Evolutionary conservation across 1,284 basidiomycete species (phyloP).

Genomic region (Pulchroboletus neoregius): DNA sequence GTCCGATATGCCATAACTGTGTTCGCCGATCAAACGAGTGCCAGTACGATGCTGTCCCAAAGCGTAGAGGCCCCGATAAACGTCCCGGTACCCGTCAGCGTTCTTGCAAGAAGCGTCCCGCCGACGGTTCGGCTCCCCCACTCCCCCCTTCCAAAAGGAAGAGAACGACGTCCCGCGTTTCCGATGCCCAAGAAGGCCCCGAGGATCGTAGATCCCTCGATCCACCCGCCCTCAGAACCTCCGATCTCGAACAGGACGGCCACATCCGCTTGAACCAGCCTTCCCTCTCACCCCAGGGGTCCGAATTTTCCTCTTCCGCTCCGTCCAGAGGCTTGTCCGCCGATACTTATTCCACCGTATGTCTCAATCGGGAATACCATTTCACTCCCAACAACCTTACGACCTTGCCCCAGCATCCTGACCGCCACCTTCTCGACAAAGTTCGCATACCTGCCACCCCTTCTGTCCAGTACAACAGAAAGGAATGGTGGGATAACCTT

Average conservation of each 20-base stretch:
- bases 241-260: slow-evolving; percentile 28
- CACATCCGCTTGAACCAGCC: slow-evolving; percentile 28
- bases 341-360: slow-evolving; percentile 28
- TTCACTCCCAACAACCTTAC: slow-evolving; percentile 1
- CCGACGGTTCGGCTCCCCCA: slow-evolving; percentile 50
- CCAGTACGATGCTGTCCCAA: slow-evolving; percentile 73
- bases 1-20: slow-evolving; percentile 76
- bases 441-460: slow-evolving; percentile 39
- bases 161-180: slow-evolving; percentile 38
- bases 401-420: slow-evolving; percentile 21
- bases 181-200: slow-evolving; percentile 33
- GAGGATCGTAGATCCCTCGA: slow-evolving; percentile 31
- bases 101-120: slow-evolving; percentile 71
- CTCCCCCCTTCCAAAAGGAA: slow-evolving; percentile 55
- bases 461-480: slow-evolving; percentile 43
- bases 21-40: slow-evolving; percentile 68
- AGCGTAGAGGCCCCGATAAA: slow-evolving; percentile 78
- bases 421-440: slow-evolving; percentile 34
- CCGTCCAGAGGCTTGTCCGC: slow-evolving; percentile 26
- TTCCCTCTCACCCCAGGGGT: slow-evolving; percentile 32
- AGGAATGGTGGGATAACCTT: slow-evolving; percentile 63
- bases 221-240: slow-evolving; percentile 26
- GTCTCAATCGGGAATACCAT: slow-evolving; percentile 6
- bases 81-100: slow-evolving; percentile 75
- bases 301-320: slow-evolving; percentile 31